phyloP scores from a whole-genome alignment of 2,329 filamentous ascomycete genomes.

The Aspergillus eucalypticola region DNA sequence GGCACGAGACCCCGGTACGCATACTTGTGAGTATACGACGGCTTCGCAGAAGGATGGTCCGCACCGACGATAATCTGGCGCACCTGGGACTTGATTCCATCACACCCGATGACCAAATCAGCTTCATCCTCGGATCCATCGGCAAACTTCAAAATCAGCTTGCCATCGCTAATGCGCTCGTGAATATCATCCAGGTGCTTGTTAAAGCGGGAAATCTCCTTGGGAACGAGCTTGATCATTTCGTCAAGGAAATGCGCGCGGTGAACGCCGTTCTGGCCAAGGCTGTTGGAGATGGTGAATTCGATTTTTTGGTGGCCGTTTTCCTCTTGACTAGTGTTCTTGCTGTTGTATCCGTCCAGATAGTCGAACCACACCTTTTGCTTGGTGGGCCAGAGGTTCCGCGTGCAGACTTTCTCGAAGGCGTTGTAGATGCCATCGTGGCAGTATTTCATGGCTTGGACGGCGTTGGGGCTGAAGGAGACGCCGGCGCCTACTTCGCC shows the following conservation, averaged over 20 bases:
- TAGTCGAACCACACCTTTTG: conserved; percentile 28
- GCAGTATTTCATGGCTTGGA: conserved; percentile 25
- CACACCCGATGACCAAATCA: conserved; percentile 49
- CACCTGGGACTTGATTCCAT: conserved; percentile 53
- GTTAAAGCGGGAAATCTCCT: conserved; percentile 27
- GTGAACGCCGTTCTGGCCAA: conserved; percentile 28
- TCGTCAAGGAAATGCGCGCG: conserved; percentile 39
- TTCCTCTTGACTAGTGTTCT: neutral
- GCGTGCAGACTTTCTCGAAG: conserved; percentile 35
- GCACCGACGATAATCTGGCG: conserved; percentile 47
- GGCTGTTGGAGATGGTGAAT: conserved; percentile 26
- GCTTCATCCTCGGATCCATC: conserved; percentile 47
- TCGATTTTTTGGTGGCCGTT: conserved; percentile 22
- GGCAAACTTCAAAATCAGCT: conserved; percentile 43
- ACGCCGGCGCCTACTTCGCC: conserved; percentile 42
- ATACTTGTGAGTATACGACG: conserved; percentile 55
- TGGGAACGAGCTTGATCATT: conserved; percentile 35
- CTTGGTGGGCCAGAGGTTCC: conserved; percentile 36
- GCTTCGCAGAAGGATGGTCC: conserved; percentile 43
- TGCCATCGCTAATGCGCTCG: conserved; percentile 19
- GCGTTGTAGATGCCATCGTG: conserved; percentile 33
- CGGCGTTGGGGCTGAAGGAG: conserved; percentile 41
- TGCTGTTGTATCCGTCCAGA: conserved; percentile 21
- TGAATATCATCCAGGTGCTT: conserved; percentile 28
- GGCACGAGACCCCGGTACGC: conserved; percentile 30